Conservation (phyloP, 257 asterid species). For the Gentiana straminea region DNA sequence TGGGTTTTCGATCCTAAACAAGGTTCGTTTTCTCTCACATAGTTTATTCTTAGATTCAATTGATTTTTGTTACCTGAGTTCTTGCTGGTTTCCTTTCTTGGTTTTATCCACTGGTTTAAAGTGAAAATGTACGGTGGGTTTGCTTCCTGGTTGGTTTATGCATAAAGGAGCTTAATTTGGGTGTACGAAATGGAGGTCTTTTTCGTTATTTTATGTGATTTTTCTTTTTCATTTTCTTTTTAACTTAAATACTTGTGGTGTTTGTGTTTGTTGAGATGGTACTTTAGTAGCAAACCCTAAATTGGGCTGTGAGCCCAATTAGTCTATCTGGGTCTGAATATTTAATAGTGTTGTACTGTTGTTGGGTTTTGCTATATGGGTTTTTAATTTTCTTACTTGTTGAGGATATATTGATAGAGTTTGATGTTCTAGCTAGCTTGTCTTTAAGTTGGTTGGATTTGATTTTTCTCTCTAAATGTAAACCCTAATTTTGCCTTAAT, state of each 20-base stretch:
- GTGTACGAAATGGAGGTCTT: no score
- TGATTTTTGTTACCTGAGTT: background rate
- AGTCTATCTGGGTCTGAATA: no score
- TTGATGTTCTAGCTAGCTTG: constrained; percentile 6
- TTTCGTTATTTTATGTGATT: background rate
- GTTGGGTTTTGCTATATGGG: background rate
- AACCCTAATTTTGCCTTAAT: constrained; percentile 41
- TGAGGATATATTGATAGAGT: background rate
- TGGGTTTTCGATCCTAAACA: background rate
- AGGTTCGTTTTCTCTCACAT: background rate
- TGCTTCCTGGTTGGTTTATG: background rate
- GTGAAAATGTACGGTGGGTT: background rate
- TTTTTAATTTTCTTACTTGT: constrained; percentile 1
- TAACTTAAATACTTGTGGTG: background rate
- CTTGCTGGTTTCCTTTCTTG: background rate
- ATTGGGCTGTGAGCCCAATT: constrained; percentile 2
- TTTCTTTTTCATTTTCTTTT: background rate
- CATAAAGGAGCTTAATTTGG: no score
- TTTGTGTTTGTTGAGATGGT: background rate
- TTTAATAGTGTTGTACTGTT: background rate
- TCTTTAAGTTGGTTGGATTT: constrained; percentile 5
- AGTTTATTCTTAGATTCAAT: background rate
- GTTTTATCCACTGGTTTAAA: background rate
- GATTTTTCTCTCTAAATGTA: constrained; percentile 13
- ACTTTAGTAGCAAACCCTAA: constrained; percentile 45